Evolutionary conservation across 2,329 filamentous ascomycete genomes (phyloP), one percentile per base, ranked within the genome.

Genomic region (Aspergillus fumigatiaffinis): DNA sequence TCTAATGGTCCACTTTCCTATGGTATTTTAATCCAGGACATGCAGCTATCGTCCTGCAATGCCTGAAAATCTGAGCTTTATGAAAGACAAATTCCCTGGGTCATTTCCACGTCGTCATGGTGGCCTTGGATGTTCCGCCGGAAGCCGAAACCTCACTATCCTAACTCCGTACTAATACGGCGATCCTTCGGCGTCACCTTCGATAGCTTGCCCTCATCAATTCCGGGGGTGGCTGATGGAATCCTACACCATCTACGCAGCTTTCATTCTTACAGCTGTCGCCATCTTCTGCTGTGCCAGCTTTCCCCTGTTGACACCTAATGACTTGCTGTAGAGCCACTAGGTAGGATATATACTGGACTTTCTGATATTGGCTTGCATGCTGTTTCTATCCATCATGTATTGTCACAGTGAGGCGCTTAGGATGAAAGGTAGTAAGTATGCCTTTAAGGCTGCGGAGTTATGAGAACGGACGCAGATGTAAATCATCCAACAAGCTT

Each of bases 101-200:
- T 25, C 42, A 17, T 23, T 21, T 1, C 20, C 42, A 25, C 46
- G 20, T 52, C 5, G 32, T 7, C 7, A 54, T 55, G 49, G 26
- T 54, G 23, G 50, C 50, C 12, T 55, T 10, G 56, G 77, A 7
- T 77, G 77, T 17, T 80, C 82, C 4, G 83, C 79, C 14, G 75
- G 80, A 0, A 44, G 29, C 12, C 73, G 80, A 47, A 83, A 79
- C 60, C 83, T 87, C 59, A 74, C 74, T 42, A 80, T 81, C 1
- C 75, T 89, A 26, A 26, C 5, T 26, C 25, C 3, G 25, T 26
- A 3, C 69, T 88, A 29, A 77, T 87, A 14, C 73, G 87, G 23
- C 80, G 86, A 50, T 87, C 88, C 75, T 70, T 78, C 38, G 76
- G 75, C 51, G 76, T 75, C 25, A 64, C 73, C 2, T 76, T 77